Evolutionary conservation across 2,329 filamentous ascomycete species (phyloP), one percentile per base, ranked within the genome.

Genomic region (Elsinoe ampelina): DNA sequence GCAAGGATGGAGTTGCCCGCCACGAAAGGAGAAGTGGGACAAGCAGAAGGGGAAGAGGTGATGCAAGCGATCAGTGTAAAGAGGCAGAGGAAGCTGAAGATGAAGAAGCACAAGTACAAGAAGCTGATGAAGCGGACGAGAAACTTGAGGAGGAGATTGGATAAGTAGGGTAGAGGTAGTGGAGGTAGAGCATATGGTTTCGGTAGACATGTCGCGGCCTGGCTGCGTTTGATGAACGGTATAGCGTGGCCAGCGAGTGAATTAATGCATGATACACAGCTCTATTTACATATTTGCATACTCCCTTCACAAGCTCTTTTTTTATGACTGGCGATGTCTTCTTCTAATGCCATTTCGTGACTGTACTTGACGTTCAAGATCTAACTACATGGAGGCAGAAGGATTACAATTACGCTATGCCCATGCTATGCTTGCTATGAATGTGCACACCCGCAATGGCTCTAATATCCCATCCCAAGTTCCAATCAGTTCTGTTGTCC

Each of bases 71-170:
- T 98, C 69, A 95, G 89, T 68, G 92, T 96, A 64, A 90, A 86
- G 79, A 81, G 93, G 72, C 89, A 95, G 74, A 80, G 90, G 69
- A 95, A 93, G 77, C 76, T 96, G 68, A 95, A 90, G 83, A 98
- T 98, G 91, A 98, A 98, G 87, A 98, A 97, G 83, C 92, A 97
- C 82, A 98, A 98, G 84, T 95, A 95, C 75, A 97, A 96, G 90
- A 98, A 98, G 83, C 78, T 97, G 64, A 90, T 95, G 87, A 88
- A 86, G 79, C 82, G 84, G 73, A 96, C 92, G 68, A 83, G 92
- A 71, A 92, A 89, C 70, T 73, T 90, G 77, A 85, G 92, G 70
- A 84, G 90, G 70, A 95, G 91, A 77, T 77, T 93, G 66, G 89
- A 71, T 52, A 63, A 56, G 41, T 56, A 55, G 52, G 7, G 13